Conservation (phyloP, 75 land plant species). For the Picea glauca region DNA sequence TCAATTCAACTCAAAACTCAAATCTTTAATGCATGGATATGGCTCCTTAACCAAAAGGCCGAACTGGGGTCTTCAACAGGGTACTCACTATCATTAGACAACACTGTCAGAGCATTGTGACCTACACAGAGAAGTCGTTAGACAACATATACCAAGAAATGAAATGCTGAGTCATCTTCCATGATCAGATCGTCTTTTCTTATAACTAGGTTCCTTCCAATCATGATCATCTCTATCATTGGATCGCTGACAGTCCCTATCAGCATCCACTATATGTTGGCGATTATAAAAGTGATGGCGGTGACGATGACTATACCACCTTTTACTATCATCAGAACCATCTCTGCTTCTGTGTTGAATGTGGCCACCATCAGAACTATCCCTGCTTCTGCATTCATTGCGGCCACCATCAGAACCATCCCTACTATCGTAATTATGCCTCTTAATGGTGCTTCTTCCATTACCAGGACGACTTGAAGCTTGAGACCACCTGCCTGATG, state of each 20-base stretch:
- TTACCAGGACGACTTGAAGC: background rate
- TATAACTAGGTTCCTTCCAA: background rate
- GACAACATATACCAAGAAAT: background rate
- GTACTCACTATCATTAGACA: no score
- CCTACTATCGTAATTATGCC: background rate
- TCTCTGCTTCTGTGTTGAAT: background rate
- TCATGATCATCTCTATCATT: background rate
- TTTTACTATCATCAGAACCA: background rate
- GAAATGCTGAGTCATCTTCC: background rate
- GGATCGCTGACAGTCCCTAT: background rate
- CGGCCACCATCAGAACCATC: no score
- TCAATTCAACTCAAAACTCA: no score
- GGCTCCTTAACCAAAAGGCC: background rate
- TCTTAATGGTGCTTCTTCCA: background rate
- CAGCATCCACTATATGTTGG: background rate
- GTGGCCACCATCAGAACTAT: no score
- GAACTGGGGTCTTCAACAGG: background rate
- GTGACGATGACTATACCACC: background rate
- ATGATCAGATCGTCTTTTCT: background rate
- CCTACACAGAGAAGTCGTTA: background rate
- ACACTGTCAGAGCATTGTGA: no score
- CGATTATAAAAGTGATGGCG: background rate
- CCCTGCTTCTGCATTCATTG: background rate
- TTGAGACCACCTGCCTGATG: background rate
- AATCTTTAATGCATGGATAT: background rate